Conservation (phyloP, 805 yeast genomes). For the Yarrowia bubula region DNA sequence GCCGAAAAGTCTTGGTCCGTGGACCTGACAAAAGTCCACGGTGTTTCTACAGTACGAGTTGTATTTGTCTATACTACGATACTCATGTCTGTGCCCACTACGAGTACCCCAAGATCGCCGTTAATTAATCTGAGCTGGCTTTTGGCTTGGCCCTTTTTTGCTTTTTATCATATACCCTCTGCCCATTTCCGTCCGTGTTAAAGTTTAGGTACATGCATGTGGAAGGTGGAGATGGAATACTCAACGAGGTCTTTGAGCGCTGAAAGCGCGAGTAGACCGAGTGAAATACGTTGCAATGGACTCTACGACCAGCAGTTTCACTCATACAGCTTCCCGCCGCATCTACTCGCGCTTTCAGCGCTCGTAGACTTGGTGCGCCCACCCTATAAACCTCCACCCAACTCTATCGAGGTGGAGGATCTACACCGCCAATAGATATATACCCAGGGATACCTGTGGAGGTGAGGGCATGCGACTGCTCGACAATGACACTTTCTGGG, state of each 20-base stretch:
- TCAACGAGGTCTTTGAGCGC: too few species aligned
- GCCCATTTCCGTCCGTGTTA: not conserved
- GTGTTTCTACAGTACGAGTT: too few species aligned
- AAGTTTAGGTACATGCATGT: not conserved
- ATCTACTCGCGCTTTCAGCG: too few species aligned
- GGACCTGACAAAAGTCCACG: not conserved
- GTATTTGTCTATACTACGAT: too few species aligned
- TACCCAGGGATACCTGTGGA: not conserved
- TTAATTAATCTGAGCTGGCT: not conserved
- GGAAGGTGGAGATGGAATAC: conserved; percentile 12
- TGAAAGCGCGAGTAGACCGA: too few species aligned
- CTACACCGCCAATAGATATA: conserved; percentile 9
- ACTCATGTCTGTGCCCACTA: too few species aligned
- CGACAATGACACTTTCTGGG: conserved; percentile 27
- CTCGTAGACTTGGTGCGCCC: too few species aligned
- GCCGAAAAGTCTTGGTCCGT: too few species aligned
- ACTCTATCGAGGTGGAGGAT: conserved; percentile 26
- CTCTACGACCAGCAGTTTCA: too few species aligned
- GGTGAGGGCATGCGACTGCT: conserved; percentile 17
- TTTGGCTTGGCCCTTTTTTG: not conserved
- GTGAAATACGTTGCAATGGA: too few species aligned
- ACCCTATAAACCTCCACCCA: conserved; percentile 20
- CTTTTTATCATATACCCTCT: not conserved
- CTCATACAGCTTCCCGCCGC: too few species aligned
- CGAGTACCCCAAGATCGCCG: not conserved